Base-by-base conservation (phyloP, 768 basidiomycete species). In the Candolleomyces eurysporus region DNA sequence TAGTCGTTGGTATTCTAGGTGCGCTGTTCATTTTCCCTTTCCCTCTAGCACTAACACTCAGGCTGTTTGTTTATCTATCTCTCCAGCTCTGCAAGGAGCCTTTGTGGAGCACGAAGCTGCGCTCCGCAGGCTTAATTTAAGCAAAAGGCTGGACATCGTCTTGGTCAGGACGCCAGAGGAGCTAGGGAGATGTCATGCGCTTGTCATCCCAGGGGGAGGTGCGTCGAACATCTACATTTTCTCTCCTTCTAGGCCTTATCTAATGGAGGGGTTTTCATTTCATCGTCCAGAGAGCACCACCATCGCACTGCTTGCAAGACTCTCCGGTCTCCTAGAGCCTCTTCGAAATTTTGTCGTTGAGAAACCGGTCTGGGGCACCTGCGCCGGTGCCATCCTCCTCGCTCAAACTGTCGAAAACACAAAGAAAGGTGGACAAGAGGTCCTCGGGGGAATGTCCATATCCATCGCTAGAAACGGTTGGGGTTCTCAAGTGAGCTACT, bases 151-250 rank as follows among this genome's bases (percentile, higher is more conserved):
- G 61, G 70, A 67, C 42, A 76, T 83, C 45, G 67, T 83, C 52
- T 82, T 86, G 21, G 91, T 98, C 14, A 88, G 89, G 50, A 91
- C 86, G 2, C 75, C 81, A 2, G 83, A 84, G n/a, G 94, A 97
- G 61, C 83, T 98, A 32, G 75, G 75, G 55, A 73, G 69, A 57
- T 96, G 94, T 71, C 85, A 92, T 66, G 96, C 90, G 1, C 79
- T 98, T 53, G 87, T 98, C 63, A 93, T 98, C 63, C 96, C 96
- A 11, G 96, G 96, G 6, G 96, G 96, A 77, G 90, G 90, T 85
- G 58, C 57, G 80, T 71, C 10, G 36, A 21, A 8, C 5, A 36
- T 50, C 52, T 52, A 57, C 32, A 22, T 62, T 36, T 7, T 42
- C 48, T 52, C 45, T 53, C 17, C 49, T 22, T 52, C 14, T 22